Evolutionary conservation across 2,329 filamentous ascomycete genomes (phyloP).

Genomic region (Cercospora sesami): DNA sequence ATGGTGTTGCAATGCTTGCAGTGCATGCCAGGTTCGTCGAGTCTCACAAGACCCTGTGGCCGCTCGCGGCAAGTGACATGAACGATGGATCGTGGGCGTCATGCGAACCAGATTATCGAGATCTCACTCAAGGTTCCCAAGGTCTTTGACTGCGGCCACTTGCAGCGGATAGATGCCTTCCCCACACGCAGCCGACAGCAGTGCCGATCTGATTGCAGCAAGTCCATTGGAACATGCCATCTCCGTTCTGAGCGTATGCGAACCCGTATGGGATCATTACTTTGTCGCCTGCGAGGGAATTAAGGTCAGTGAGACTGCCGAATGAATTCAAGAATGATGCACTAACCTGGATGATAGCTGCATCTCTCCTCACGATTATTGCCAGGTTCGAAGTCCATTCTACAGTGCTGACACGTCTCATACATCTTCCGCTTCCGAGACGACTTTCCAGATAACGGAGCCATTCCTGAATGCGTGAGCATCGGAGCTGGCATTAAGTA

Average conservation of each 20-base stretch:
- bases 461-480: background rate
- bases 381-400: slow-evolving; percentile 11
- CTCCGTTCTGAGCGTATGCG: slow-evolving; percentile 11
- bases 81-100: background rate
- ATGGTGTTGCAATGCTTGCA: background rate
- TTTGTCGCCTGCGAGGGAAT: background rate
- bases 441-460: background rate
- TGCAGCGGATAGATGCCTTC: slow-evolving; percentile 7
- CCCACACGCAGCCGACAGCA: slow-evolving; percentile 16
- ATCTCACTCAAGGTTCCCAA: background rate
- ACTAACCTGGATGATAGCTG: slow-evolving; percentile 15
- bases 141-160: slow-evolving; percentile 5
- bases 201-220: slow-evolving; percentile 14
- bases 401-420: slow-evolving; percentile 18
- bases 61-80: background rate
- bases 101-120: background rate
- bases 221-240: slow-evolving; percentile 11
- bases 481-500: slow-evolving; percentile 4
- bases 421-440: slow-evolving; percentile 11
- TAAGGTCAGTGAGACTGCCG: background rate
- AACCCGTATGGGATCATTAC: background rate
- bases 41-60: background rate
- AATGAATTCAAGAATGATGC: background rate
- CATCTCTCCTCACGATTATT: slow-evolving; percentile 14
- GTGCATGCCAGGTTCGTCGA: background rate